These are phyloP conservation scores for Macrotyloma uniflorum DNA, from an alignment of 306 rosid species.

Conservation along the genomic window DNA sequence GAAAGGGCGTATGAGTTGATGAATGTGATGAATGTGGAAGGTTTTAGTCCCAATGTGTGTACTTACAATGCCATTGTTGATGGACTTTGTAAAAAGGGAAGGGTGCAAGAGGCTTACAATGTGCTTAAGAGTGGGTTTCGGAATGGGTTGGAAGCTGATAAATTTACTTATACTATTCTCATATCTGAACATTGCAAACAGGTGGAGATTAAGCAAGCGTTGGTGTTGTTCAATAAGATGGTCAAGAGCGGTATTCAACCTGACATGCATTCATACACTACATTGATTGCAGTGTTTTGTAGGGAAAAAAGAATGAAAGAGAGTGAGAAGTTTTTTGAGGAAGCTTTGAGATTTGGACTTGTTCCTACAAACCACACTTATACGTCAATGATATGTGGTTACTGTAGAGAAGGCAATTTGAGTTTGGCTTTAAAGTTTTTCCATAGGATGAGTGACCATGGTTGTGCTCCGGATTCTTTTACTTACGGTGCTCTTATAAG, in stretches of 20 bases:
- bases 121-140: conserved; percentile 54
- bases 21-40: conserved; percentile 69
- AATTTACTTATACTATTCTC: conserved; percentile 76
- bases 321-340: conserved; percentile 63
- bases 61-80: conserved; percentile 79
- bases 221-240: conserved; percentile 80
- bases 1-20: conserved; percentile 67
- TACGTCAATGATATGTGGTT: conserved; percentile 91
- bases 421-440: conserved; percentile 64
- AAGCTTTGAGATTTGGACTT: conserved; percentile 61
- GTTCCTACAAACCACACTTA: conserved; percentile 78
- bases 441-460: conserved; percentile 68
- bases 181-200: conserved; percentile 74
- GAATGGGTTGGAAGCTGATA: conserved; percentile 59
- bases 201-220: conserved; percentile 58
- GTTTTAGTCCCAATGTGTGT: conserved; percentile 70
- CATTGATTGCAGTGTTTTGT: conserved; percentile 75
- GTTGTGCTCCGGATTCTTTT: conserved; percentile 69
- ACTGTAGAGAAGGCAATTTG: conserved; percentile 67
- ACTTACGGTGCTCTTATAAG: conserved; percentile 83
- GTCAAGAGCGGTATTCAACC: conserved; percentile 72
- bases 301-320: conserved; percentile 70
- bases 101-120: conserved; percentile 67
- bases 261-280: conserved; percentile 76
- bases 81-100: conserved; percentile 79